Conservation (phyloP, 768 basidiomycete genomes). For the Lactarius indigo region DNA sequence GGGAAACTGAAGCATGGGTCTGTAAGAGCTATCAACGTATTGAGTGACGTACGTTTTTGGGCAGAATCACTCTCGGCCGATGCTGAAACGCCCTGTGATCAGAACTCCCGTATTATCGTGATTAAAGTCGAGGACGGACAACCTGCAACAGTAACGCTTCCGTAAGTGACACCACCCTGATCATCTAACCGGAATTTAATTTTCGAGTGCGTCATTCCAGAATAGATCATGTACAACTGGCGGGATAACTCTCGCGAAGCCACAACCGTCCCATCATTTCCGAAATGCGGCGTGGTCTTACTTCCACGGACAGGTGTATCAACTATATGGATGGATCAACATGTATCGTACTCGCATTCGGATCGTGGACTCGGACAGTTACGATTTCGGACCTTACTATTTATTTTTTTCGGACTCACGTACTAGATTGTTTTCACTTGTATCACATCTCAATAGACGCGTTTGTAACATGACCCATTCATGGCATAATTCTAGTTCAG, state of each 20-base stretch:
- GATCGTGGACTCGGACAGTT: slow-evolving; percentile 8
- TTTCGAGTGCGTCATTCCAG: background rate
- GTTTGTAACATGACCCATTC: background rate
- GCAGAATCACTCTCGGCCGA: background rate
- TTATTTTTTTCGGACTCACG: slow-evolving; percentile 3
- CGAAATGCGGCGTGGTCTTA: background rate
- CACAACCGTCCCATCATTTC: background rate
- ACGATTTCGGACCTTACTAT: background rate
- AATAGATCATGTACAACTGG: slow-evolving; percentile 18
- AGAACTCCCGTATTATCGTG: slow-evolving; percentile 60
- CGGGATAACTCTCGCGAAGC: slow-evolving; percentile 1
- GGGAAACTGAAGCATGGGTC: slow-evolving; percentile 57
- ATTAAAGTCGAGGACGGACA: slow-evolving; percentile 44
- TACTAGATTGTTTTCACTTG: slow-evolving; percentile 14
- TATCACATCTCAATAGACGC: slow-evolving; percentile 7
- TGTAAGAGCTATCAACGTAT: slow-evolving; percentile 49
- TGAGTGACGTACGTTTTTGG: slow-evolving; percentile 50
- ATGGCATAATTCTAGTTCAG: slow-evolving; percentile 11
- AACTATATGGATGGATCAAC: background rate
- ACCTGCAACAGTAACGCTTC: slow-evolving; percentile 46
- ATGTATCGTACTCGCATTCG: slow-evolving; percentile 15
- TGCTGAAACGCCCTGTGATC: slow-evolving; percentile 14
- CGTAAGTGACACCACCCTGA: slow-evolving; percentile 42
- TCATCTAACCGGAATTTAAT: background rate
- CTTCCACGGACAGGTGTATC: slow-evolving; percentile 5